Conservation (phyloP, 805 yeast genomes). For the Metschnikowia matae region DNA sequence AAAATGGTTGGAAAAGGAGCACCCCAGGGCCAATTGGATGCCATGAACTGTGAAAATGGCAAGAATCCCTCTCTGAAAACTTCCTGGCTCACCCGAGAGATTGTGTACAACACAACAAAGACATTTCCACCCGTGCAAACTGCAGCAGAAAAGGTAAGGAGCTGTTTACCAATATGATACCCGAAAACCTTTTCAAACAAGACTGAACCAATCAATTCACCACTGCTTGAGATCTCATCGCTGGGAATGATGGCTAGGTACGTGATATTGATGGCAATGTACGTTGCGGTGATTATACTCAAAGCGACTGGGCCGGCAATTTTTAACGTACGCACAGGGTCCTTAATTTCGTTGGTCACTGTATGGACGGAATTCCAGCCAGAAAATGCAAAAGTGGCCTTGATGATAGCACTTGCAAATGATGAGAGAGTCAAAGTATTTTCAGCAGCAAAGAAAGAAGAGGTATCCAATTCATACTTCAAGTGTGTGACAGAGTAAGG, state of each 20-base stretch:
- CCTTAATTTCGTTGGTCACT: constrained; percentile 56
- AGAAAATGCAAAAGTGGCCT: constrained; percentile 54
- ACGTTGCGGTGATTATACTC: constrained; percentile 44
- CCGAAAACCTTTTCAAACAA: constrained; percentile 57
- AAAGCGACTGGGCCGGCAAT: constrained; percentile 60
- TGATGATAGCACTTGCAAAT: constrained; percentile 52
- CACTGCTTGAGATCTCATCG: constrained; percentile 50
- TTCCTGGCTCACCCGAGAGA: constrained; percentile 62
- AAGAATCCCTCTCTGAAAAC: constrained; percentile 59
- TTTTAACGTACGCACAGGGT: constrained; percentile 53
- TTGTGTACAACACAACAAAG: constrained; percentile 55
- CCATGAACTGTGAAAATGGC: constrained; percentile 50
- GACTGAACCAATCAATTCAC: constrained; percentile 56
- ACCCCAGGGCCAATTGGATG: constrained; percentile 52
- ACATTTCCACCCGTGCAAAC: constrained; percentile 61
- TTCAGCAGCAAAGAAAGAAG: constrained; percentile 28
- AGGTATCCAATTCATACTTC: constrained; percentile 38
- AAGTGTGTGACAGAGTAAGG: constrained; percentile 44
- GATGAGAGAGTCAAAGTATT: constrained; percentile 39
- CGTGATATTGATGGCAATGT: constrained; percentile 50
- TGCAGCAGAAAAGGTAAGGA: constrained; percentile 55
- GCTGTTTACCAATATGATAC: constrained; percentile 45
- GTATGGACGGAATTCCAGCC: constrained; percentile 66
- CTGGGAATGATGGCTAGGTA: constrained; percentile 52
- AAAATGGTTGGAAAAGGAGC: constrained; percentile 53